These are phyloP conservation scores for Chenopodium formosanum DNA, from an alignment of 148 eudicot species.

Conservation along the genomic window DNA sequence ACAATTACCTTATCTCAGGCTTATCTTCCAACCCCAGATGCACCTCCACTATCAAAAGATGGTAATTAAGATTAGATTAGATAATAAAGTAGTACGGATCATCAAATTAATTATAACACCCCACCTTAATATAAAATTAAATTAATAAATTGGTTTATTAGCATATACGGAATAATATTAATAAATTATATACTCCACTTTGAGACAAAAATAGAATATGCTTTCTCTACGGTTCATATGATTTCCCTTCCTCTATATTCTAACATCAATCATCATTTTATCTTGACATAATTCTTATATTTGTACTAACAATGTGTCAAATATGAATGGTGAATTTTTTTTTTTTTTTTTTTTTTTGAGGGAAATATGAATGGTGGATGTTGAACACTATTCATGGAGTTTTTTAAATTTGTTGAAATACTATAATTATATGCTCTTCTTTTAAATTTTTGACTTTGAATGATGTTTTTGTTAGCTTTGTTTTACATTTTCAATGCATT, in stretches of 20 bases:
- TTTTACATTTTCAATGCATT: too few relatives aligned
- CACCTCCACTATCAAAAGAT: slow-evolving; percentile 6
- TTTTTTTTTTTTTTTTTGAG: too few relatives aligned
- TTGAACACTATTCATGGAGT: too few relatives aligned
- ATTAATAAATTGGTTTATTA: neutral
- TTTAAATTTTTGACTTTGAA: too few relatives aligned
- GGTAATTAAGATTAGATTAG: slow-evolving; percentile 8
- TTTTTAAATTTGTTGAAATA: too few relatives aligned
- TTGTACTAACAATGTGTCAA: too few relatives aligned
- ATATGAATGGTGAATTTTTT: too few relatives aligned
- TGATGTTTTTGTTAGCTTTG: too few relatives aligned
- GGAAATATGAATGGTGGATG: too few relatives aligned
- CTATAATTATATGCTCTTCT: too few relatives aligned
- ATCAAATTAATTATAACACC: neutral
- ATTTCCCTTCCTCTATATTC: neutral
- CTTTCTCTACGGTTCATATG: slow-evolving; percentile 10
- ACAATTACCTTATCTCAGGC: slow-evolving; percentile 23
- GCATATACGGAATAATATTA: neutral
- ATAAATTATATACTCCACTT: neutral
- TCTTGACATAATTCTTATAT: neutral
- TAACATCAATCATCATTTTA: slow-evolving; percentile 2
- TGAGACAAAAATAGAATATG: slow-evolving; percentile 9
- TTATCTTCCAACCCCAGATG: slow-evolving; percentile 3
- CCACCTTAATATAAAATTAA: neutral
- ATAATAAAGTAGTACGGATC: slow-evolving; percentile 11